Conservation (phyloP, 768 basidiomycete genomes). For the Phanerodontia chrysosporium region DNA sequence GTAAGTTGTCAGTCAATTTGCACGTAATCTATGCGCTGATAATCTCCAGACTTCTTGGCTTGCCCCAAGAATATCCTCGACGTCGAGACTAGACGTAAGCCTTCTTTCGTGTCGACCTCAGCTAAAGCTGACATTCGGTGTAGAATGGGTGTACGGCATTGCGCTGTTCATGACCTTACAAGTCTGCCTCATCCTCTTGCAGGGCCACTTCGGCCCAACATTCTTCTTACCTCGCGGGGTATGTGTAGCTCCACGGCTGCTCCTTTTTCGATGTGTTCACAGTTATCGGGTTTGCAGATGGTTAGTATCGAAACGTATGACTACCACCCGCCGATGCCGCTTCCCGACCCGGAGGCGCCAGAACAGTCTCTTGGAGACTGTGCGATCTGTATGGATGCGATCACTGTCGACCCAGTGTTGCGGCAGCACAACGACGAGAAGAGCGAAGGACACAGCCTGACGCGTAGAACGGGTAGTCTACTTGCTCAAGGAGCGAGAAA, state of each 20-base stretch:
- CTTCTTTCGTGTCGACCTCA: neutral
- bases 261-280: neutral
- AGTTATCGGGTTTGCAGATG: slow-evolving; percentile 41
- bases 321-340: slow-evolving; percentile 78
- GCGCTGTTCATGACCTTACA: slow-evolving; percentile 60
- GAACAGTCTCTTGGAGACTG: slow-evolving; percentile 82
- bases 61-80: slow-evolving; percentile 88
- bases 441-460: slow-evolving; percentile 17
- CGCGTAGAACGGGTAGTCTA: slow-evolving; percentile 6
- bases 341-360: slow-evolving; percentile 69
- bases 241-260: slow-evolving; percentile 23
- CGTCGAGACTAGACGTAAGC: slow-evolving; percentile 61
- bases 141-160: slow-evolving; percentile 66
- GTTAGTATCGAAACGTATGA: slow-evolving; percentile 62
- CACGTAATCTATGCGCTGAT: slow-evolving; percentile 2
- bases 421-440: slow-evolving; percentile 27
- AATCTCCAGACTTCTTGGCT: slow-evolving; percentile 62
- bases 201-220: slow-evolving; percentile 72
- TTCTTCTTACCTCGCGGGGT: slow-evolving; percentile 81
- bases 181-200: slow-evolving; percentile 57
- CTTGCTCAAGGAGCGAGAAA: slow-evolving; percentile 44
- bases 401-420: slow-evolving; percentile 28
- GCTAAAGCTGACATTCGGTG: neutral
- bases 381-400: slow-evolving; percentile 91
- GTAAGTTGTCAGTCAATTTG: slow-evolving; percentile 45